A percentile compares a stretch with the other conserved stretches of the same genome.
Evolutionary conservation across 2,329 filamentous ascomycete species (phyloP).

Genomic region (Cytospora paraplurivora): DNA sequence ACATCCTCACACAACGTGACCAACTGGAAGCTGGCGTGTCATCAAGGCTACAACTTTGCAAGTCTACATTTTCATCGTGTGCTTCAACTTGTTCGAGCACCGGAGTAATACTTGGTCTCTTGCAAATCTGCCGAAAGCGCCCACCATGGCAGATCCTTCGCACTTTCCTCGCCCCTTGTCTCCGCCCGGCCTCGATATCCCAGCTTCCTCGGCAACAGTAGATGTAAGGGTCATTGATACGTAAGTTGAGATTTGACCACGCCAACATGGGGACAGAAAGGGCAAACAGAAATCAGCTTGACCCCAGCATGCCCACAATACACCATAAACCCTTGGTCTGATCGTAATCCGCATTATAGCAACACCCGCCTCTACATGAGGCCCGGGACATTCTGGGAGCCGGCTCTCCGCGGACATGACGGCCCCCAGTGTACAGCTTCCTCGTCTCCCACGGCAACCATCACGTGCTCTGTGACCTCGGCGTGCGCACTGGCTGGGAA

Average conservation of each 20-base stretch:
- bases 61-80: too few relatives aligned
- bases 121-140: too few relatives aligned
- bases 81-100: too few relatives aligned
- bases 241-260: not conserved
- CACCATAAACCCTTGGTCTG: not conserved
- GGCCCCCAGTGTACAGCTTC: slow-evolving; percentile 26
- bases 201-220: not conserved
- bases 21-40: too few relatives aligned
- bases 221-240: not conserved
- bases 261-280: too few relatives aligned
- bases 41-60: too few relatives aligned
- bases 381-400: not conserved
- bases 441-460: slow-evolving; percentile 27
- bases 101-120: too few relatives aligned
- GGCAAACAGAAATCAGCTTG: not conserved
- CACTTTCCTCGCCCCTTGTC: too few relatives aligned
- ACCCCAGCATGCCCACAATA: not conserved
- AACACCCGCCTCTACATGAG: not conserved
- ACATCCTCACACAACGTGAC: too few relatives aligned
- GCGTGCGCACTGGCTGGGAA: slow-evolving; percentile 32
- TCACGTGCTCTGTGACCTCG: slow-evolving; percentile 34
- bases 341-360: not conserved
- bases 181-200: not conserved
- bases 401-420: not conserved
- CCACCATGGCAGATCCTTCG: too few relatives aligned